These are phyloP conservation scores for Nematodospora anomalae DNA, from an alignment of 1,139 yeast species.

Conservation along the genomic window DNA sequence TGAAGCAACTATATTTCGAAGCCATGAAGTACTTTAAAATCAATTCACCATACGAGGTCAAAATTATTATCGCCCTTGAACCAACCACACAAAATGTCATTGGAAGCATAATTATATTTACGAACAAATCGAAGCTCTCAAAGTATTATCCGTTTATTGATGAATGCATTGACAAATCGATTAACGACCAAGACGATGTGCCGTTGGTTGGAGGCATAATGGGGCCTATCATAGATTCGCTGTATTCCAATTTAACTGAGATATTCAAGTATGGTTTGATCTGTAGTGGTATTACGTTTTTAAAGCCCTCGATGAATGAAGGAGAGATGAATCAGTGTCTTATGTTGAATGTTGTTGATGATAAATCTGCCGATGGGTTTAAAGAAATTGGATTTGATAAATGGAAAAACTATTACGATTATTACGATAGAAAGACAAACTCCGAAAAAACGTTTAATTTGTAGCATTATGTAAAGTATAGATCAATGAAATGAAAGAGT, in stretches of 20 bases:
- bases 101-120: slow-evolving; percentile 57
- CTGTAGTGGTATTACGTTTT: slow-evolving; percentile 57
- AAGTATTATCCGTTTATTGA: slow-evolving; percentile 55
- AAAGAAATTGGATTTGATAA: slow-evolving; percentile 45
- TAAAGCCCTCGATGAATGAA: slow-evolving; percentile 39
- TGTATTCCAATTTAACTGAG: slow-evolving; percentile 54
- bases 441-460: not conserved
- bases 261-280: slow-evolving; percentile 59
- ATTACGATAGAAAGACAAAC: slow-evolving; percentile 28
- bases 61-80: slow-evolving; percentile 57
- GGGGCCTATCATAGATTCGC: slow-evolving; percentile 57
- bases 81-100: slow-evolving; percentile 54
- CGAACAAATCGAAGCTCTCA: slow-evolving; percentile 47
- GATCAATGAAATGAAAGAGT: too few species aligned
- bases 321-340: slow-evolving; percentile 35
- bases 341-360: slow-evolving; percentile 43
- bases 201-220: slow-evolving; percentile 53
- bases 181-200: slow-evolving; percentile 2
- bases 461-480: slow-evolving; percentile 1
- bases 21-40: slow-evolving; percentile 24
- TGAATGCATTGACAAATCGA: slow-evolving; percentile 22
- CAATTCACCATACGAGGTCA: slow-evolving; percentile 31
- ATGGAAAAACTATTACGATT: slow-evolving; percentile 43
- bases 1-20: slow-evolving; percentile 23
- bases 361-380: slow-evolving; percentile 35